Percentiles rank a stretch among this genome's conserved stretches.
phyloP scores from a whole-genome alignment of 2,329 filamentous ascomycete genomes.

The Colletotrichum lindemuthianum region DNA sequence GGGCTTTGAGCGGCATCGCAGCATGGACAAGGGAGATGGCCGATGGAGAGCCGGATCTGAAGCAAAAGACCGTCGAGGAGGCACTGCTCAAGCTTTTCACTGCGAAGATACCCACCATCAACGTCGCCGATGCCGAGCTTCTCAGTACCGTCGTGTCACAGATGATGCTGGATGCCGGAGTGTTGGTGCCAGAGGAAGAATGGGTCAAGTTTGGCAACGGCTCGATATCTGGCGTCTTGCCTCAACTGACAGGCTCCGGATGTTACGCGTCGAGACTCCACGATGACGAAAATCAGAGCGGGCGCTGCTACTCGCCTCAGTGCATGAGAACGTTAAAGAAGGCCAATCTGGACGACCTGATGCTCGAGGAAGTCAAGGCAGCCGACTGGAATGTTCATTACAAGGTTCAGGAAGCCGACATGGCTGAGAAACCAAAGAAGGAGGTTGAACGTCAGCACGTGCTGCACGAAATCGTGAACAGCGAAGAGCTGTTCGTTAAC shows the following conservation, averaged over 20 bases:
- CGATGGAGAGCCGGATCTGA: slow-evolving; percentile 89
- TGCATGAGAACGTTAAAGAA: slow-evolving; percentile 96
- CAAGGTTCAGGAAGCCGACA: slow-evolving; percentile 79
- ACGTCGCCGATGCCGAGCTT: slow-evolving; percentile 93
- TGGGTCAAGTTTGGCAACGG: slow-evolving; percentile 94
- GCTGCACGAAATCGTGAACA: slow-evolving; percentile 93
- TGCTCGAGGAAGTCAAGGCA: slow-evolving; percentile 74
- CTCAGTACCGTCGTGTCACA: slow-evolving; percentile 81
- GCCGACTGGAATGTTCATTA: slow-evolving; percentile 94
- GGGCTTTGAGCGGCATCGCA: slow-evolving; percentile 90
- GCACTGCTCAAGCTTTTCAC: slow-evolving; percentile 91
- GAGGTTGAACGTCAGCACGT: slow-evolving; percentile 94
- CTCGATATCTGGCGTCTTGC: slow-evolving; percentile 87
- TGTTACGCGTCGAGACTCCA: slow-evolving; percentile 92
- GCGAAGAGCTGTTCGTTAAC: slow-evolving; percentile 90
- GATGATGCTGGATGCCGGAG: slow-evolving; percentile 81
- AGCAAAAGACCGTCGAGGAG: slow-evolving; percentile 85
- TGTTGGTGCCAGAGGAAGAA: slow-evolving; percentile 89
- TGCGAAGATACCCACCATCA: slow-evolving; percentile 97
- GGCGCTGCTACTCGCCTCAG: slow-evolving; percentile 91
- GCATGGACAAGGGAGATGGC: slow-evolving; percentile 89
- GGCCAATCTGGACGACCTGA: slow-evolving; percentile 83
- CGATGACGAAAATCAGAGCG: slow-evolving; percentile 67
- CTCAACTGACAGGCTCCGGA: slow-evolving; percentile 89
- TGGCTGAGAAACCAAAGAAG: slow-evolving; percentile 79